Percentiles rank a stretch among this genome's conserved stretches.
Evolutionary conservation across 768 basidiomycete genomes (phyloP).

Genomic region (Boletus rubropictus): DNA sequence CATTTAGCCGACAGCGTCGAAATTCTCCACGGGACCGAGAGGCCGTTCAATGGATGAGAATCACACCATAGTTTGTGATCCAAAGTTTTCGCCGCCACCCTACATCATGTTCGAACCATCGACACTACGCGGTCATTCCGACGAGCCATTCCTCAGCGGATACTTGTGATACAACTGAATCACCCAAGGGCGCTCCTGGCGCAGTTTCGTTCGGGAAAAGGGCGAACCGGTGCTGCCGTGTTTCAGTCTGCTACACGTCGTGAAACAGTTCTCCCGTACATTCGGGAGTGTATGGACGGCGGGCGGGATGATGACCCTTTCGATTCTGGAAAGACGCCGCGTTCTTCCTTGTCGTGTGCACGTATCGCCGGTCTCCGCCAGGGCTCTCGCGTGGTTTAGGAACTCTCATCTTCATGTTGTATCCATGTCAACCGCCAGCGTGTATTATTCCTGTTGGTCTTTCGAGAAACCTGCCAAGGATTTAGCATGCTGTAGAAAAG

Average conservation of each 20-base stretch:
- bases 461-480: not conserved
- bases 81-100: not conserved
- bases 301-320: conserved; percentile 1
- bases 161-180: not conserved
- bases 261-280: conserved; percentile 8
- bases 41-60: conserved; percentile 1
- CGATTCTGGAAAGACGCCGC: conserved; percentile 7
- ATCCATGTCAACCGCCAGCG: too few species aligned
- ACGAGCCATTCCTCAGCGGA: not conserved
- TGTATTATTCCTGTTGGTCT: too few species aligned
- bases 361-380: conserved; percentile 1
- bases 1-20: too few species aligned
- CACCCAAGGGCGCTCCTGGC: not conserved
- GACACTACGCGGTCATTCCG: too few species aligned
- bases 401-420: too few species aligned
- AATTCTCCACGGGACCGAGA: too few species aligned
- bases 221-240: conserved; percentile 5
- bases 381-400: not conserved
- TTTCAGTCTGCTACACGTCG: conserved; percentile 6
- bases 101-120: not conserved
- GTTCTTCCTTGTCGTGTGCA: conserved; percentile 3
- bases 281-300: not conserved
- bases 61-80: not conserved
- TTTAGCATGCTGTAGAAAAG: not conserved
- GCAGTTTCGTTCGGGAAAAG: not conserved